phyloP scores from a whole-genome alignment of 768 basidiomycete species.

The Amanita pseudoporphyria region DNA sequence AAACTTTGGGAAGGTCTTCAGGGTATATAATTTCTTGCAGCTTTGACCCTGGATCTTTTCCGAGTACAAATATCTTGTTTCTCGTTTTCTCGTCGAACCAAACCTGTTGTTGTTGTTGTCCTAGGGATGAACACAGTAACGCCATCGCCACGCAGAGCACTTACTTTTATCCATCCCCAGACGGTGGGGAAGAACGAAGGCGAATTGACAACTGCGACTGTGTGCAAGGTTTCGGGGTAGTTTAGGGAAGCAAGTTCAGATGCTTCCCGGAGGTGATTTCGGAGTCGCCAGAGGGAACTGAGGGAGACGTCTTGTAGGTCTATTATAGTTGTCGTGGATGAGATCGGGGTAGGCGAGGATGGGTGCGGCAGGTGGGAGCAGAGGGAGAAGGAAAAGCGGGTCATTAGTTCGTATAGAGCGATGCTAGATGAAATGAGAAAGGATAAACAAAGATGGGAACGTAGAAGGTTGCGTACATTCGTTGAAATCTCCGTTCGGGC shows the following conservation, averaged over 20 bases:
- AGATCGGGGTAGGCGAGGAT: slow-evolving; percentile 41
- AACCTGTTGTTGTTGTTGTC: slow-evolving; percentile 29
- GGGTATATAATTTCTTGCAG: slow-evolving; percentile 39
- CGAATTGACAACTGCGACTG: slow-evolving; percentile 65
- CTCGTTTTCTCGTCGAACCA: slow-evolving; percentile 80
- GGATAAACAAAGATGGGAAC: background rate
- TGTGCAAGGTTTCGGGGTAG: slow-evolving; percentile 70
- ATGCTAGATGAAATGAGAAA: slow-evolving; percentile 31
- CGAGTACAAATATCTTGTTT: slow-evolving; percentile 68
- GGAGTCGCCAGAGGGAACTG: slow-evolving; percentile 57
- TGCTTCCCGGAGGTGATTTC: slow-evolving; percentile 67
- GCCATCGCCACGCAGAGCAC: slow-evolving; percentile 1
- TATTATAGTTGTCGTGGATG: slow-evolving; percentile 57
- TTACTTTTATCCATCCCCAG: slow-evolving; percentile 78
- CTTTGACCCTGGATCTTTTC: slow-evolving; percentile 42
- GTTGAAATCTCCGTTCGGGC: slow-evolving; percentile 47
- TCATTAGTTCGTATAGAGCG: slow-evolving; percentile 59
- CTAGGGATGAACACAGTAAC: background rate
- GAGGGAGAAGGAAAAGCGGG: slow-evolving; percentile 51
- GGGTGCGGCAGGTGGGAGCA: slow-evolving; percentile 52
- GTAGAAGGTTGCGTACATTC: slow-evolving; percentile 47
- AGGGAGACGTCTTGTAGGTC: slow-evolving; percentile 61
- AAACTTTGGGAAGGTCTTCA: slow-evolving; percentile 49
- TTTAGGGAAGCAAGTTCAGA: slow-evolving; percentile 67
- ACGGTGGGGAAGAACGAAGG: slow-evolving; percentile 77